Conservation (phyloP, 169 alveolate species). For the Eimeria maxima region DNA sequence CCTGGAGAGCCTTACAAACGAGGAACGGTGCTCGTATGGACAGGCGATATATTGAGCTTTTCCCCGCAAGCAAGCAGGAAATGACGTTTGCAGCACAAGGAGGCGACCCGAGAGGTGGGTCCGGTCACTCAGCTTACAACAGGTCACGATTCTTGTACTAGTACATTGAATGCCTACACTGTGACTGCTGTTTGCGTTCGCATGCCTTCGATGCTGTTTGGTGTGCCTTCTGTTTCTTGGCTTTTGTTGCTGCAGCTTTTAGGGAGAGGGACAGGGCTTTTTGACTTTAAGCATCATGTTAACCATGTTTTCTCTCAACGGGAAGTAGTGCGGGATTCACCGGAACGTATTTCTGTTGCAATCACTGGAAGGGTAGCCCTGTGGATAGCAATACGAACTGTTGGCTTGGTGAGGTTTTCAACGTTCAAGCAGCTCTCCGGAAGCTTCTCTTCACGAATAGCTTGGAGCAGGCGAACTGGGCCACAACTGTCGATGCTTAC, state of each 20-base stretch:
- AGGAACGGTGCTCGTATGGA: conserved; percentile 83
- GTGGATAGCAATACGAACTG: background rate
- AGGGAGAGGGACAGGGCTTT: conserved; percentile 71
- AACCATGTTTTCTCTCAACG: background rate
- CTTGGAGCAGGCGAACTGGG: background rate
- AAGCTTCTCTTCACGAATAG: background rate
- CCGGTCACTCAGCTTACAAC: background rate
- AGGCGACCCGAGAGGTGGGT: conserved; percentile 86
- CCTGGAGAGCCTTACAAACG: conserved; percentile 83
- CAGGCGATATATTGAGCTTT: conserved; percentile 84
- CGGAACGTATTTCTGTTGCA: background rate
- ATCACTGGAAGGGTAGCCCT: background rate
- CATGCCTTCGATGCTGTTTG: background rate
- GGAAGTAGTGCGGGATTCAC: conserved; percentile 5
- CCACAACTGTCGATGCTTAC: background rate
- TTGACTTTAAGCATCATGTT: background rate
- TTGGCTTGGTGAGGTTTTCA: background rate
- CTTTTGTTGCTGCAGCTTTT: conserved; percentile 46
- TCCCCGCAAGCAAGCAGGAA: conserved; percentile 85
- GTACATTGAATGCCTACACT: background rate
- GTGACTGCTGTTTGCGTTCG: background rate
- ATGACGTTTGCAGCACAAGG: conserved; percentile 86
- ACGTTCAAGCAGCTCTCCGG: background rate
- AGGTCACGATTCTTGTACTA: background rate
- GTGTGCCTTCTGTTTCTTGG: background rate